Base-by-base conservation (phyloP, 116 monocot genomes). In the Dioscorea cayenensis region DNA sequence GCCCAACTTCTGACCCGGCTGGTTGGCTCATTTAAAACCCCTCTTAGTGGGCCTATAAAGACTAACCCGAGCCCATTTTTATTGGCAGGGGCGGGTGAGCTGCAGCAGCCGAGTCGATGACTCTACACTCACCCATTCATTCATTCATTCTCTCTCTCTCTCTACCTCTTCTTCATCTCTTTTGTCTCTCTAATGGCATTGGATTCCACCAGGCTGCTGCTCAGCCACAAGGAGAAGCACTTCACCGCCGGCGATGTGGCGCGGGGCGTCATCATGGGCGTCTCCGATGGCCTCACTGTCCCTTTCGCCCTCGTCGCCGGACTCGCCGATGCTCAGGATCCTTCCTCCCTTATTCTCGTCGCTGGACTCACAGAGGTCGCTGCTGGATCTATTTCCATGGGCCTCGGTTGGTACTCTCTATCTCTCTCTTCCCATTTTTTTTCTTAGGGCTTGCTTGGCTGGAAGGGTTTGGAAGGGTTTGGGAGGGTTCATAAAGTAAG, bases 271-370 rank as follows among this genome's bases (percentile, higher is more conserved):
- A 92, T 96, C 79, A 84, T 96, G 79, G 96, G 96, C 27, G 96
- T 96, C 58, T 92, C 96, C 51, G 96, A 96, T 38, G 96, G 96
- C 55, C 90, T 96, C 71, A 96, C 96, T 55, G 96, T 96, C 64
- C 96, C 96, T 20, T 96, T 96, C 79, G 96, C 92, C 49, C 92
- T 96, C 70, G 92, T 90, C 71, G 96, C 92, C 18, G 96, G 96
- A 7, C 90, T 96, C 77, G 87, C 96, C 71, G 92, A 92, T 63
- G 92, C 96, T 58, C 64, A 76, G 51, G 96, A 81, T 22, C 72
- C 90, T 7, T 96, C 92, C 28, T 90, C 90, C 51, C 82, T 92
- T 60, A 81, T 96, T 38, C 90, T 96, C 73, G 85, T 90, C 52
- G 96, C 96, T 66, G 96, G 96, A 14, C 80, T 92, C 71, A 90